phyloP scores from a whole-genome alignment of 352 stramenopile genomes.

The Globisporangium perplexum region DNA sequence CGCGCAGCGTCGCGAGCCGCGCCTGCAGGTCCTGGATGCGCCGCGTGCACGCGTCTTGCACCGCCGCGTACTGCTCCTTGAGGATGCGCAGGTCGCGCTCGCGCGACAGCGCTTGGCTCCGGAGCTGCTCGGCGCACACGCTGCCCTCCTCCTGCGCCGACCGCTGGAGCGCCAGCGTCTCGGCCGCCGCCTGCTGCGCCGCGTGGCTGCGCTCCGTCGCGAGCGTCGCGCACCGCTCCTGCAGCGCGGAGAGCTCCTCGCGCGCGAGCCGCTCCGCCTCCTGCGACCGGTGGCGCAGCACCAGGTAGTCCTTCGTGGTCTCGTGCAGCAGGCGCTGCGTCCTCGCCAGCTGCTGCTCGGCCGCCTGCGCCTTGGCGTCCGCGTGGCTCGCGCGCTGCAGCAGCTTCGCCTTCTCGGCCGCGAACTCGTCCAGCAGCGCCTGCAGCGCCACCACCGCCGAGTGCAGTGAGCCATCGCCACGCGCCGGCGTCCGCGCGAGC shows the following conservation, averaged over 20 bases:
- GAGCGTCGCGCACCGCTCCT: constrained; percentile 33
- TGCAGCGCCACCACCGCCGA: constrained; percentile 8
- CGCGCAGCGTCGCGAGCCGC: constrained; percentile 54
- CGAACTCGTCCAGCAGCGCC: constrained; percentile 49
- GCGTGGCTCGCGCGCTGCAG: constrained; percentile 27
- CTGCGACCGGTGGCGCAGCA: constrained; percentile 62
- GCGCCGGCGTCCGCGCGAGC: neutral
- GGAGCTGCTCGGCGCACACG: constrained; percentile 45
- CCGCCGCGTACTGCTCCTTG: constrained; percentile 67
- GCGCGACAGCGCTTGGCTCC: constrained; percentile 41
- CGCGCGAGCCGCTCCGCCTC: constrained; percentile 48
- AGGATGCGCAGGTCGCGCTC: constrained; percentile 71
- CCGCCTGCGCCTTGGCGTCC: constrained; percentile 23
- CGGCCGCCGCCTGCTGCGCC: constrained; percentile 33
- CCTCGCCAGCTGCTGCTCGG: constrained; percentile 51
- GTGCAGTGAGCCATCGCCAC: too few relatives aligned
- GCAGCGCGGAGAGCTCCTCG: constrained; percentile 45
- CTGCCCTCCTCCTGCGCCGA: constrained; percentile 49
- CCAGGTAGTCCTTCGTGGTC: constrained; percentile 75
- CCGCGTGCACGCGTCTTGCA: constrained; percentile 62
- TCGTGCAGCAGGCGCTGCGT: constrained; percentile 52
- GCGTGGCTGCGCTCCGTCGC: constrained; percentile 33
- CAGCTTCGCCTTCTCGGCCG: constrained; percentile 48
- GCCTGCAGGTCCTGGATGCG: constrained; percentile 70
- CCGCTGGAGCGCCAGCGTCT: constrained; percentile 40